Evolutionary conservation across 2,329 filamentous ascomycete genomes (phyloP).

Genomic region (Phyllosticta citribraziliensis): DNA sequence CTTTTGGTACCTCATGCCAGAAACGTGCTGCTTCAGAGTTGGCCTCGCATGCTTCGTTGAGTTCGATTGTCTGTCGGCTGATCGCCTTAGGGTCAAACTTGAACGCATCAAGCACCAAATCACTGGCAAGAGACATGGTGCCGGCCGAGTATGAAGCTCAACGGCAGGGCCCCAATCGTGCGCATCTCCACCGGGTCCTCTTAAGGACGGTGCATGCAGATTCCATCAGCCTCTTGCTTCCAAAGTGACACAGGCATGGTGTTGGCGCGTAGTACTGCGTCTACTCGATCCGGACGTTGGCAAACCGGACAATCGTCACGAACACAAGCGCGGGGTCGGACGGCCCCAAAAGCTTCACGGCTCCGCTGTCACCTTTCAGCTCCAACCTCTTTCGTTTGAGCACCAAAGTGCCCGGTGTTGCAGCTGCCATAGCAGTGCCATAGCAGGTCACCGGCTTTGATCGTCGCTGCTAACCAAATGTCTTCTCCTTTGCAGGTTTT

Average conservation of each 20-base stretch:
- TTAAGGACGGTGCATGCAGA: background rate
- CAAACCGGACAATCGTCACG: no score
- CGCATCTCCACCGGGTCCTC: background rate
- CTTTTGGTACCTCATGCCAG: conserved; percentile 7
- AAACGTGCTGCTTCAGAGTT: background rate
- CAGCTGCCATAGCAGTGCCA: background rate
- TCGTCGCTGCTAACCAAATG: background rate
- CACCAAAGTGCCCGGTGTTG: background rate
- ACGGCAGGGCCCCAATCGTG: background rate
- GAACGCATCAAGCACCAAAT: conserved; percentile 1
- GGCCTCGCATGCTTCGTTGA: conserved; percentile 1
- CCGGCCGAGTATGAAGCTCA: background rate
- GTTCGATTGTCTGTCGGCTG: background rate
- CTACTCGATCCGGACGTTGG: no score
- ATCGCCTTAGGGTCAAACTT: conserved; percentile 1
- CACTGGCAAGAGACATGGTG: conserved; percentile 6
- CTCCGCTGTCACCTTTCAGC: background rate
- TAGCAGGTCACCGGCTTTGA: background rate
- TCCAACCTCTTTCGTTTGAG: background rate
- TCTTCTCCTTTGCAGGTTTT: background rate
- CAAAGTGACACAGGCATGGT: background rate
- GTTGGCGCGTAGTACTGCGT: no score
- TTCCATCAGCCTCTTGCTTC: background rate
- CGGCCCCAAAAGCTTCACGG: no score
- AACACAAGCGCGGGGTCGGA: no score